Conservation (phyloP, 306 rosid species). For the Mucuna pruriens region DNA sequence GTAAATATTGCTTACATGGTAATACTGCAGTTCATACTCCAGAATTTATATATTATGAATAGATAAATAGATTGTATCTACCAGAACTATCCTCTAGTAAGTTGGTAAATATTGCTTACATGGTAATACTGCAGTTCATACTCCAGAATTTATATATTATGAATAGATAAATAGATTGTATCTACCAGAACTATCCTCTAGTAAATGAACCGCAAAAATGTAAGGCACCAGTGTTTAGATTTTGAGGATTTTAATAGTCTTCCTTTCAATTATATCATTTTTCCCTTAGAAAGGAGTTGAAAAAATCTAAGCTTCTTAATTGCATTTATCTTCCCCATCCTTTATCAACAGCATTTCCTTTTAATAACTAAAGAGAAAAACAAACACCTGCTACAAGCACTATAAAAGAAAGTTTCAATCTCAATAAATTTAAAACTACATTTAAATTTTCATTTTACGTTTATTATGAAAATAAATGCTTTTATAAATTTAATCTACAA, state of each 20-base stretch:
- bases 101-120: neutral
- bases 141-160: neutral
- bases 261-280: neutral
- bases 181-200: neutral
- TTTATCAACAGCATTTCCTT: neutral
- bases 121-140: neutral
- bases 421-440: neutral
- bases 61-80: neutral
- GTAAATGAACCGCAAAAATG: neutral
- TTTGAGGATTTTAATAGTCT: neutral
- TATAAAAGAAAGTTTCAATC: neutral
- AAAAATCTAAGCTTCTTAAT: neutral
- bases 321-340: neutral
- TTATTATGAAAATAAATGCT: constrained; percentile 1
- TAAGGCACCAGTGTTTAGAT: neutral
- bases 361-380: neutral
- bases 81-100: neutral
- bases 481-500: neutral
- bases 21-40: neutral
- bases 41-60: neutral
- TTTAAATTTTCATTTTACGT: constrained; percentile 12
- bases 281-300: neutral
- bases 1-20: neutral
- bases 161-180: neutral
- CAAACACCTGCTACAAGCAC: neutral